Conservation (phyloP, 177 flowering plant genomes). For the Tripterygium wilfordii region DNA sequence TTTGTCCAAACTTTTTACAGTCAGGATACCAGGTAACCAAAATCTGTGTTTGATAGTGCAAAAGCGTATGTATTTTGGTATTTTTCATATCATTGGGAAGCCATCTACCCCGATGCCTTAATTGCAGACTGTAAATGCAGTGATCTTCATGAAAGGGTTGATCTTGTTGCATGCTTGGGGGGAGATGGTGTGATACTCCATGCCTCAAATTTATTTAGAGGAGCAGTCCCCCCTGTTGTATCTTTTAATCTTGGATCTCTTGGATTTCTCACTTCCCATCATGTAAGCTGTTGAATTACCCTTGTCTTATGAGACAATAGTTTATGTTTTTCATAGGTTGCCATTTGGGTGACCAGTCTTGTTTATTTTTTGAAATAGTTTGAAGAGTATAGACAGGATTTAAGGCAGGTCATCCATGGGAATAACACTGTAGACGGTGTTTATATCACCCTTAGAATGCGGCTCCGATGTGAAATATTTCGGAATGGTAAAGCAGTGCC, state of each 20-base stretch:
- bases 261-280: conserved; percentile 95
- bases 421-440: conserved; percentile 89
- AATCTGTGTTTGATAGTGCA: conserved; percentile 7
- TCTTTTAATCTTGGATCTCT: conserved; percentile 99
- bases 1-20: conserved; percentile 94
- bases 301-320: not conserved
- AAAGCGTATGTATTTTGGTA: not conserved
- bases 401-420: conserved; percentile 86
- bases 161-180: conserved; percentile 95
- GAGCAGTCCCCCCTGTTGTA: conserved; percentile 93
- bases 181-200: conserved; percentile 99
- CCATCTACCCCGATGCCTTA: conserved; percentile 3
- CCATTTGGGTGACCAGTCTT: conserved; percentile 3
- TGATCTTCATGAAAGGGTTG: conserved; percentile 96
- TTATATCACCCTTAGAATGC: conserved; percentile 95
- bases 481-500: conserved; percentile 94
- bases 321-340: not conserved
- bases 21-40: conserved; percentile 83
- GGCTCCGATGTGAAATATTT: conserved; percentile 85
- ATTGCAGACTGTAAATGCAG: conserved; percentile 70
- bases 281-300: conserved; percentile 38
- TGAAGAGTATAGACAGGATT: conserved; percentile 71
- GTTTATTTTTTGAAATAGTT: conserved; percentile 42
- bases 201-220: conserved; percentile 92
- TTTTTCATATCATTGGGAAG: conserved; percentile 1